phyloP scores from a whole-genome alignment of 2,329 filamentous ascomycete species.

The Cordyceps sp. region DNA sequence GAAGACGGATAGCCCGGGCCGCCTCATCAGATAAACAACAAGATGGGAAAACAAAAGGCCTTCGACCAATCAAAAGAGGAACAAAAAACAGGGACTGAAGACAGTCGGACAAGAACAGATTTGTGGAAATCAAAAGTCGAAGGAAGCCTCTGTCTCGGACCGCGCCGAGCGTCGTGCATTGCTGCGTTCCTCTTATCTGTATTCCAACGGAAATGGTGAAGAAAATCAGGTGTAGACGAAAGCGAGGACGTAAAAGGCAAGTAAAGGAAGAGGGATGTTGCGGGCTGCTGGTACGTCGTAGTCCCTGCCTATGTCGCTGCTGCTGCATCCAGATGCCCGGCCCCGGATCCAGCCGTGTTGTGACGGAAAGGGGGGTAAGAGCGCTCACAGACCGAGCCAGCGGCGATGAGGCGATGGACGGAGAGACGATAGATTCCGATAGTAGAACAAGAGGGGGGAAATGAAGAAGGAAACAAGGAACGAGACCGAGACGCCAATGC shows the following conservation, averaged over 20 bases:
- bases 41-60: conserved; percentile 17
- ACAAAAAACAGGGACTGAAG: conserved; percentile 11
- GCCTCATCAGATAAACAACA: background rate
- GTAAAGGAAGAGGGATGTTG: conserved; percentile 8
- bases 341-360: no score
- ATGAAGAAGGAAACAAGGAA: conserved; percentile 18
- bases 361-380: no score
- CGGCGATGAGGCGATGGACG: no score
- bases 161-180: conserved; percentile 39
- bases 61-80: conserved; percentile 11
- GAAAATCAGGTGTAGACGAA: conserved; percentile 13
- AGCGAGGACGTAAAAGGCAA: conserved; percentile 12
- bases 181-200: conserved; percentile 46
- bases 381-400: no score
- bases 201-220: conserved; percentile 11
- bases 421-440: no score
- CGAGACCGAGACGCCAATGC: background rate
- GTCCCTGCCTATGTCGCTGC: no score
- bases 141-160: conserved; percentile 28
- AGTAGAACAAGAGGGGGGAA: conserved; percentile 6
- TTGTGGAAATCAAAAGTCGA: conserved; percentile 24
- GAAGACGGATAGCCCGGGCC: background rate
- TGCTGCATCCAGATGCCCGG: no score
- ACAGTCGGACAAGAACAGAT: no score
- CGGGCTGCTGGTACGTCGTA: no score